These are phyloP conservation scores for Coniochaeta hoffmannii DNA, from an alignment of 2,329 filamentous ascomycete species.

Conservation along the genomic window DNA sequence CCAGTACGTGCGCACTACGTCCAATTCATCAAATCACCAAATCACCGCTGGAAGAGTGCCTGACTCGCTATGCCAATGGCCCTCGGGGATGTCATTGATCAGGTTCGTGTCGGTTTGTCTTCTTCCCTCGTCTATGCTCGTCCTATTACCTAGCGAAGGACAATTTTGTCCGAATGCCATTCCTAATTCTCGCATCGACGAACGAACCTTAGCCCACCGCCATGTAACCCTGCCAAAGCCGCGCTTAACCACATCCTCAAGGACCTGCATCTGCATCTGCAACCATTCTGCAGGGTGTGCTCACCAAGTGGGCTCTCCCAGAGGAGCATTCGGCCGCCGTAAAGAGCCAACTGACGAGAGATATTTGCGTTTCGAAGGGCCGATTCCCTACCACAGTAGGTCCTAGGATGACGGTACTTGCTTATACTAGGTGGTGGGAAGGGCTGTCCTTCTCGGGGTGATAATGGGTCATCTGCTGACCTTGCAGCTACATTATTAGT, in stretches of 20 bases:
- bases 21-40: too few relatives aligned
- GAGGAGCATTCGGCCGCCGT: background rate
- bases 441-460: background rate
- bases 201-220: conserved; percentile 13
- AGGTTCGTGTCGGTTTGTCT: too few relatives aligned
- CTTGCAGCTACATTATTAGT: background rate
- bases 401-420: background rate
- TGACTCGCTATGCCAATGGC: too few relatives aligned
- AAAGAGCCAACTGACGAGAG: too few relatives aligned
- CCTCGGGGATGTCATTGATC: too few relatives aligned
- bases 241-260: conserved; percentile 31
- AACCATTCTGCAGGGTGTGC: too few relatives aligned
- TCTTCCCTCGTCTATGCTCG: too few relatives aligned
- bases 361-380: background rate
- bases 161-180: too few relatives aligned
- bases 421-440: background rate
- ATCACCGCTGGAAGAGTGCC: too few relatives aligned
- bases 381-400: background rate
- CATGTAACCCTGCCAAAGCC: conserved; percentile 8
- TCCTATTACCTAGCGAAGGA: too few relatives aligned
- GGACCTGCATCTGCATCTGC: conserved; percentile 32
- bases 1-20: too few relatives aligned
- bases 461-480: background rate
- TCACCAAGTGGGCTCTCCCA: conserved; percentile 5
- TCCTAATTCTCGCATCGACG: too few relatives aligned